Percentiles rank a stretch among this genome's conserved stretches.
These are phyloP conservation scores for Imleria badia DNA, from an alignment of 768 basidiomycete species.

Conservation along the genomic window DNA sequence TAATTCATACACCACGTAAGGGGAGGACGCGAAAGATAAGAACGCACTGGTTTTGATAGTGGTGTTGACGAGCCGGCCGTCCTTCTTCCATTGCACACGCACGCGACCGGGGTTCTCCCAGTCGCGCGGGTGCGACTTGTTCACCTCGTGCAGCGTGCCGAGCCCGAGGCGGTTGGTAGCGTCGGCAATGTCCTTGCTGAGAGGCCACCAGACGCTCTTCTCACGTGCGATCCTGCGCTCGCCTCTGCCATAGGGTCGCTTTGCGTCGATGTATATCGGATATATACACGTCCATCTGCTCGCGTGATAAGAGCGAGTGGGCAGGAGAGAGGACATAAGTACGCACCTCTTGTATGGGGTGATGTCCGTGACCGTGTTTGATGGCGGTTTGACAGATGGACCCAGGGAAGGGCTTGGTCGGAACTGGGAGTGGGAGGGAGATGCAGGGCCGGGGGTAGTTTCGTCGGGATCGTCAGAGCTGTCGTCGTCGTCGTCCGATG, in stretches of 20 bases:
- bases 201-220: conserved; percentile 91
- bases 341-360: conserved; percentile 83
- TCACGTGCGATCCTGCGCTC: conserved; percentile 77
- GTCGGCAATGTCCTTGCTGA: conserved; percentile 89
- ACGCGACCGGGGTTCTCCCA: conserved; percentile 99
- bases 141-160: conserved; percentile 82
- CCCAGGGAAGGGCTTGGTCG: conserved; percentile 15
- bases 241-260: conserved; percentile 81
- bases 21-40: neutral
- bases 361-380: conserved; percentile 60
- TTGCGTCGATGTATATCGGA: conserved; percentile 96
- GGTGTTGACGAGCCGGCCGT: conserved; percentile 62
- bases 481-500: conserved; percentile 55
- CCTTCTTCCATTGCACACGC: conserved; percentile 89
- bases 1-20: neutral
- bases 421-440: conserved; percentile 39
- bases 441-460: conserved; percentile 54
- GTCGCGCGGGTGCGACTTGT: conserved; percentile 90
- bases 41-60: conserved; percentile 74
- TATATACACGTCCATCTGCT: conserved; percentile 93
- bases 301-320: conserved; percentile 3
- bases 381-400: conserved; percentile 24
- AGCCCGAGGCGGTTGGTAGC: conserved; percentile 77
- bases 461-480: conserved; percentile 30
- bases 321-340: neutral